These are phyloP conservation scores for Solanum piurae DNA, from an alignment of 257 asterid species.

Conservation along the genomic window DNA sequence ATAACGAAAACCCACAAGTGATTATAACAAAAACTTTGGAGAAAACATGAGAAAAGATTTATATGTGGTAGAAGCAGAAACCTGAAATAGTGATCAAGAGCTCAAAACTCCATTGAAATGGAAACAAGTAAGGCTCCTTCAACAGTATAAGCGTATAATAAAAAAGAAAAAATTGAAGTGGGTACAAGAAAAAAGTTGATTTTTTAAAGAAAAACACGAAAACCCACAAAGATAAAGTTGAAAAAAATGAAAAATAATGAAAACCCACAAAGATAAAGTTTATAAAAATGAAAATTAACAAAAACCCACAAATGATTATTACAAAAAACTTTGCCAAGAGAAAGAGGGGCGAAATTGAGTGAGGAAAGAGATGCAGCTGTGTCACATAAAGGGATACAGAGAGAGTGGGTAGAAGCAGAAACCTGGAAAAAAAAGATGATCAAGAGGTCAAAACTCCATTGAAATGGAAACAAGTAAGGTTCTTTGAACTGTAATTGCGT, in stretches of 20 bases:
- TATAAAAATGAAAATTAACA: neutral
- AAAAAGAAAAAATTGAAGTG: neutral
- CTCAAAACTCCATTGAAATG: neutral
- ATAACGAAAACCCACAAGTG: neutral
- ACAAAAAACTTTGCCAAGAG: neutral
- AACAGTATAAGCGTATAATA: neutral
- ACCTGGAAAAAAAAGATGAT: neutral
- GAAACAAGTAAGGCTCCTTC: neutral
- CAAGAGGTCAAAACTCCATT: neutral
- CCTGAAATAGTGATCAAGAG: neutral
- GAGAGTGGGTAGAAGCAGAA: neutral
- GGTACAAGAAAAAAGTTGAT: neutral
- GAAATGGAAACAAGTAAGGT: neutral
- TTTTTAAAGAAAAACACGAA: neutral
- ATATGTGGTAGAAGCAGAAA: neutral
- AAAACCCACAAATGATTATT: neutral
- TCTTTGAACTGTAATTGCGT: neutral
- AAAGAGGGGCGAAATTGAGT: neutral
- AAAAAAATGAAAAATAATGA: neutral
- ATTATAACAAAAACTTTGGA: neutral
- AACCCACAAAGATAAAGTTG: neutral
- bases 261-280: neutral
- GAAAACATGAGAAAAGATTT: slow-evolving; percentile 4
- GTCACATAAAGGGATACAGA: neutral
- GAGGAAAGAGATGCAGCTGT: neutral